Evolutionary conservation across 148 eudicot species (phyloP).

Genomic region (Simmondsia chinensis): DNA sequence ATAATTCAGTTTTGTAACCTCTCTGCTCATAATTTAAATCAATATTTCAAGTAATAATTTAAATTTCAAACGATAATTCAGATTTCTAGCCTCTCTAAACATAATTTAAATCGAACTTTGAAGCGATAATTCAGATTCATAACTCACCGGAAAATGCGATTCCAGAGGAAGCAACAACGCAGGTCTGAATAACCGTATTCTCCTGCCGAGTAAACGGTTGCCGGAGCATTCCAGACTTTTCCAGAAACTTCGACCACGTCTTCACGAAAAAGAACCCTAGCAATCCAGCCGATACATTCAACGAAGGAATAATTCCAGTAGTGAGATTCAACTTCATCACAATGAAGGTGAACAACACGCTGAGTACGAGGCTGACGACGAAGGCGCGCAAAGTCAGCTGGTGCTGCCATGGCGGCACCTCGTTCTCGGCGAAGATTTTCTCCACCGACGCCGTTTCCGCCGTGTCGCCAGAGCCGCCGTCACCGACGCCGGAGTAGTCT

Average conservation of each 20-base stretch:
- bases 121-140: no score
- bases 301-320: conserved; percentile 32
- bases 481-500: neutral
- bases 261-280: conserved; percentile 36
- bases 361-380: conserved; percentile 19
- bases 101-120: no score
- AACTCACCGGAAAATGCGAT: conserved; percentile 34
- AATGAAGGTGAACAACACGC: conserved; percentile 27
- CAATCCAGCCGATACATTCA: conserved; percentile 32
- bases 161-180: conserved; percentile 35
- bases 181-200: conserved; percentile 37
- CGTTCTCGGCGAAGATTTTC: conserved; percentile 10
- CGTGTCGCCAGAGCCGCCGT: neutral
- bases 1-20: no score
- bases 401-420: conserved; percentile 23
- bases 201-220: conserved; percentile 40
- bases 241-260: conserved; percentile 24
- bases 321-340: conserved; percentile 35
- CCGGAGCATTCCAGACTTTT: conserved; percentile 13
- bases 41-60: no score
- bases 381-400: conserved; percentile 26
- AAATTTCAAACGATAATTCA: no score
- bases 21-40: no score
- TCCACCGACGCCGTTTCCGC: conserved; percentile 15
- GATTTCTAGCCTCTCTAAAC: no score